Evolutionary conservation across 2,329 filamentous ascomycete genomes (phyloP).

Genomic region (Cladosporium colombiae): DNA sequence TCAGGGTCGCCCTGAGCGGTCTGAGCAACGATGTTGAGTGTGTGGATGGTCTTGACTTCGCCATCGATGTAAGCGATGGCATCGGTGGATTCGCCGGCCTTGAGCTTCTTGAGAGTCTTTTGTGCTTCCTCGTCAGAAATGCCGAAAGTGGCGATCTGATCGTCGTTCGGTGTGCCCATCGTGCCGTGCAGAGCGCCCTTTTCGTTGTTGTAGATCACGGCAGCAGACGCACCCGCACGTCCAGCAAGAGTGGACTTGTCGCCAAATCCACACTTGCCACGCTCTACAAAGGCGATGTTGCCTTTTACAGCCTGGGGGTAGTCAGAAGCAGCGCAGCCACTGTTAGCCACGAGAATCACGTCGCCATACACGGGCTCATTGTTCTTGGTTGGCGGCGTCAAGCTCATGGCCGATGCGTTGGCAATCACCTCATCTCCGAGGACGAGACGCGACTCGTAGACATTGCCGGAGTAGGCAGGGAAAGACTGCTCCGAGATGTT

Average conservation of each 20-base stretch:
- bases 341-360: slow-evolving; percentile 44
- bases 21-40: slow-evolving; percentile 42
- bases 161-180: slow-evolving; percentile 32
- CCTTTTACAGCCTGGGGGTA: slow-evolving; percentile 60
- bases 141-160: slow-evolving; percentile 68
- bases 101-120: slow-evolving; percentile 25
- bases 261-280: slow-evolving; percentile 70
- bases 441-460: slow-evolving; percentile 43
- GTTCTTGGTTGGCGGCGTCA: slow-evolving; percentile 63
- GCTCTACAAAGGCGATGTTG: slow-evolving; percentile 67
- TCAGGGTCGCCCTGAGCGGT: slow-evolving; percentile 39
- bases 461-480: slow-evolving; percentile 33
- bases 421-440: slow-evolving; percentile 60
- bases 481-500: slow-evolving; percentile 52
- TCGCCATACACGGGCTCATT: slow-evolving; percentile 32
- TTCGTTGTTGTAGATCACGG: slow-evolving; percentile 72
- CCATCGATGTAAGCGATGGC: slow-evolving; percentile 29
- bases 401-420: slow-evolving; percentile 39
- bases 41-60: slow-evolving; percentile 26
- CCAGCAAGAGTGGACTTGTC: slow-evolving; percentile 68
- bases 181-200: slow-evolving; percentile 45
- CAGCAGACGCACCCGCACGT: slow-evolving; percentile 66
- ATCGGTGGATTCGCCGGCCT: slow-evolving; percentile 23
- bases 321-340: slow-evolving; percentile 64
- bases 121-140: slow-evolving; percentile 46